Percentiles rank a stretch among this genome's conserved stretches.
Conservation (phyloP, 2,329 filamentous ascomycete genomes). For the Byssochlamys sp. region DNA sequence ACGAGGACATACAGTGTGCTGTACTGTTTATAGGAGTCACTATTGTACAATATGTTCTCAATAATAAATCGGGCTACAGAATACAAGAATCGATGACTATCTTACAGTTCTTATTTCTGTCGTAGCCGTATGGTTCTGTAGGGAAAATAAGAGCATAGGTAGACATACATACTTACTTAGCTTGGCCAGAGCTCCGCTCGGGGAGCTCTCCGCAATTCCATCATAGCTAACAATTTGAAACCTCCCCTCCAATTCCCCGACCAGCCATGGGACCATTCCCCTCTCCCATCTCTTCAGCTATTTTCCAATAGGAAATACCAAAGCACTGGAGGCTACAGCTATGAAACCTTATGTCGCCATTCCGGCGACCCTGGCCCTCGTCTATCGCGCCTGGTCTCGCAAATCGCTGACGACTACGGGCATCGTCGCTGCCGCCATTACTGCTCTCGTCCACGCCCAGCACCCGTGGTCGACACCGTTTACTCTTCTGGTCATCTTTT, state of each 20-base stretch:
- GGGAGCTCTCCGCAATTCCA: neutral
- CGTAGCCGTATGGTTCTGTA: no score
- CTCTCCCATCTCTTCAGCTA: neutral
- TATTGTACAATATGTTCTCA: neutral
- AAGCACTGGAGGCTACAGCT: neutral
- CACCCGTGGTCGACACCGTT: slow-evolving; percentile 95
- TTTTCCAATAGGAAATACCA: neutral
- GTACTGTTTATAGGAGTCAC: neutral
- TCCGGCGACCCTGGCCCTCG: slow-evolving; percentile 46
- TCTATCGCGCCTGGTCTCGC: slow-evolving; percentile 59
- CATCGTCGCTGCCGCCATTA: slow-evolving; percentile 60
- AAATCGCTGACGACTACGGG: slow-evolving; percentile 71
- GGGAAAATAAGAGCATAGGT: no score
- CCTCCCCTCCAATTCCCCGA: neutral
- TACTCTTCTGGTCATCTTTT: slow-evolving; percentile 71
- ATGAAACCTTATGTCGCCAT: slow-evolving; percentile 38
- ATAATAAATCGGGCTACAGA: neutral
- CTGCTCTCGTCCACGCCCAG: slow-evolving; percentile 71
- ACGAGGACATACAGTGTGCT: no score
- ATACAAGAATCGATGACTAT: no score
- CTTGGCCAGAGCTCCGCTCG: neutral
- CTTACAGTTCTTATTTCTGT: no score
- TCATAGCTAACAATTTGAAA: neutral
- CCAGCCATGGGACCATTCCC: neutral
- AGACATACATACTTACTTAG: no score